Base-by-base conservation (phyloP, 2,329 filamentous ascomycete genomes). In the Ophiosphaerella herpotricha region DNA sequence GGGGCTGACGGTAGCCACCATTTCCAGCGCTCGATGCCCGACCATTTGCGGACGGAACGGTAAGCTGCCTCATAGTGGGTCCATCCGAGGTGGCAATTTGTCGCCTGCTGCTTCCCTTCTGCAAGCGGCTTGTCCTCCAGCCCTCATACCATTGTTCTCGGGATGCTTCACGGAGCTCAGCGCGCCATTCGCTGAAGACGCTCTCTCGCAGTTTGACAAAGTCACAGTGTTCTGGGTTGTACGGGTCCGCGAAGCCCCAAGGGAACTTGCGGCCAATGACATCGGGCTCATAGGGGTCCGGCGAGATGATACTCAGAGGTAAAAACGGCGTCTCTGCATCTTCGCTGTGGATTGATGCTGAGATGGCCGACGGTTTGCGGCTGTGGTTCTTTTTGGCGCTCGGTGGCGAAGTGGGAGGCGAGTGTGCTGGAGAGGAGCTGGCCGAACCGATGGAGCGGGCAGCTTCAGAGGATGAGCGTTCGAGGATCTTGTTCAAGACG, bases 181-280 rank as follows among this genome's bases (percentile, higher is more conserved):
- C 83, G 43, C 93, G 88, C 94, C 94, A 99, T 68, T 97, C 93
- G 58, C 80, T 86, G 73, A 99, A 99, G 29, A 99, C 89, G 7
- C 88, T 87, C 52, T 97, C 92, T 76, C 94, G 94, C 60, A 99
- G 82, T 55, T 88, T 87, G 48, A 89, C 80, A 73, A 97, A 99
- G 75, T 99, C 94, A 76, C 94, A 99, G 76, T 99, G 94, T 63
- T 89, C 85, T 26, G 86, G 81, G 66, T 97, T 87, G 78, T 94
- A 92, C 0, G 94, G 94, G 68, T 97, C 91, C 4, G 94, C 94
- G 63, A 97, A 95, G 6, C 94, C 94, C 94, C 94, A 99, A 0
- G 94, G 90, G 72, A 97, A 99, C 58, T 88, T 87, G 52, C 94
- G 89, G 39, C 94, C 94, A 52, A 96, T 77, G 13, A 89, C 80